phyloP scores from a whole-genome alignment of 116 monocot species.

The Dioscorea cayenensis region DNA sequence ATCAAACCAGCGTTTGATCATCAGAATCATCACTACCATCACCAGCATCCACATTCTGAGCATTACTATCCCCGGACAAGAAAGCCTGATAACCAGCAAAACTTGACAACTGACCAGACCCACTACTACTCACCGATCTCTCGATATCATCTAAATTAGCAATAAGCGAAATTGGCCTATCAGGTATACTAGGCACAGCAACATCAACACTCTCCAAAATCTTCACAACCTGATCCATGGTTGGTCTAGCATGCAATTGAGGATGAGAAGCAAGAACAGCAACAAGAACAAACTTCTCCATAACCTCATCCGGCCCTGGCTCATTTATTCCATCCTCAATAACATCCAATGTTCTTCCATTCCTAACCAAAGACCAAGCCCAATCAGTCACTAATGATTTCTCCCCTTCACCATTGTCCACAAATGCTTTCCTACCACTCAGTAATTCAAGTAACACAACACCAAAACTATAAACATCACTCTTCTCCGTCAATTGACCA shows the following conservation, averaged over 20 bases:
- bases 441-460: constrained; percentile 81
- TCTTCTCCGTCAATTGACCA: constrained; percentile 79
- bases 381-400: constrained; percentile 57
- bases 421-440: constrained; percentile 83
- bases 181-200: constrained; percentile 48
- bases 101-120: constrained; percentile 60
- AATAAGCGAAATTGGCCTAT: constrained; percentile 60
- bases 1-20: neutral
- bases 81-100: constrained; percentile 49
- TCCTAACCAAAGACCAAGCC: constrained; percentile 76
- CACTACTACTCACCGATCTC: constrained; percentile 60
- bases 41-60: neutral
- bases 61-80: constrained; percentile 9
- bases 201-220: constrained; percentile 49
- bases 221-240: constrained; percentile 83
- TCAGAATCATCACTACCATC: neutral
- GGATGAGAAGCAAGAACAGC: constrained; percentile 81
- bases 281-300: constrained; percentile 85
- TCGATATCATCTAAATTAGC: constrained; percentile 65
- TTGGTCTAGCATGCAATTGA: constrained; percentile 73
- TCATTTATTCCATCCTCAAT: constrained; percentile 76
- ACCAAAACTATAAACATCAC: constrained; percentile 90
- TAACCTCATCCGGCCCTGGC: constrained; percentile 37
- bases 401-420: constrained; percentile 29
- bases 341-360: constrained; percentile 52